Base-by-base conservation (phyloP, 2,329 filamentous ascomycete genomes). In the Teratosphaeriaceae sp. region DNA sequence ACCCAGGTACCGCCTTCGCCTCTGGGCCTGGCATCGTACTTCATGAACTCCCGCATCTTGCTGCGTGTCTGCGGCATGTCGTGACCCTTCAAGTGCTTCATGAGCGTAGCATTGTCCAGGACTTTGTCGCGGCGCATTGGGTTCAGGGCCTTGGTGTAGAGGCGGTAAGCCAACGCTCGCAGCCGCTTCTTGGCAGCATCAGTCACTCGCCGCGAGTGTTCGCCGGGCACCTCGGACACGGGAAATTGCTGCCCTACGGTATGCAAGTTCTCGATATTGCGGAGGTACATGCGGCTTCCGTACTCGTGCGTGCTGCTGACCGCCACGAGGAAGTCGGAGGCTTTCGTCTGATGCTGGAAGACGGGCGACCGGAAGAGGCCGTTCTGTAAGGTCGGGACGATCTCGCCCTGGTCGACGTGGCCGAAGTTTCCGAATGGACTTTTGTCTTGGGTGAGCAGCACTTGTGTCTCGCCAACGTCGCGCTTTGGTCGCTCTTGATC, bases 401-500 rank as follows among this genome's bases (percentile, higher is more conserved):
- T 86, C 68, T 97, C 86, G 16, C 92, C 92, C 2, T 88, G 80
- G 50, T 94, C 85, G 19, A 98, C 88, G 26, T 88, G 85, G 19
- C 92, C 92, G 59, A 98, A 98, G 40, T 94, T 85, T 26, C 88
- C 86, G 63, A 98, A 98, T 0, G 92, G 92, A 35, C 90, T 97
- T 58, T 90, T 87, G 65, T 98, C 92, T 61, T 98, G 89, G 1
- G 88, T 88, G 23, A 96, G 75, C 24, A 98, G 74, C 12, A 95
- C 82, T 37, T 85, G 83, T 2, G 86, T 85, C 66, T 98, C 92
- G 45, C 92, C 92, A 48, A 98, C 77, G 3, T 94, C 88, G 46
- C 75, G 65, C 69, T 88, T 94, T 1, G 87, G 85, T 1, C 86
- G 76, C 40, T 79, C 75, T 38, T 80, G 78, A 47, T 92, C 86